A percentile compares a stretch with the other conserved stretches of the same genome.
Evolutionary conservation across 1,284 basidiomycete species (phyloP).

Genomic region (Ganoderma resinaceum): DNA sequence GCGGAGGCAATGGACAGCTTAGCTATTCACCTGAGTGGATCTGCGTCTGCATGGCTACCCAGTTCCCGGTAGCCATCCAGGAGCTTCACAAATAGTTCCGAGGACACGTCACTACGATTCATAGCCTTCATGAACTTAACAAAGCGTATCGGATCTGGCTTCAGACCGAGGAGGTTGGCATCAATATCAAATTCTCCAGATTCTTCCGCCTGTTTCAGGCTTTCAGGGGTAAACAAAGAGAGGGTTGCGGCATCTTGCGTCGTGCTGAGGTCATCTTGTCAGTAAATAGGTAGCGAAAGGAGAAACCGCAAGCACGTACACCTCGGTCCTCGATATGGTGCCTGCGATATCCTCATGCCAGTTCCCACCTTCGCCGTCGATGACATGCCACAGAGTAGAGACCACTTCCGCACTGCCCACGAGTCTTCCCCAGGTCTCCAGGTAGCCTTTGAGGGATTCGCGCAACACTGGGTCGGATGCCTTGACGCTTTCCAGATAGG

Average conservation of each 20-base stretch:
- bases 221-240: conserved; percentile 59
- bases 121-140: conserved; percentile 69
- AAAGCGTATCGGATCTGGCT: conserved; percentile 76
- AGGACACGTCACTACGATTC: conserved; percentile 72
- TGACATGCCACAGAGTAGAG: conserved; percentile 65
- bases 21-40: conserved; percentile 60
- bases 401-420: conserved; percentile 59
- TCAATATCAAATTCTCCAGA: conserved; percentile 56
- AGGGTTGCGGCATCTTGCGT: conserved; percentile 40
- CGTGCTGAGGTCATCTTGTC: neutral
- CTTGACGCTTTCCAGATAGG: conserved; percentile 57
- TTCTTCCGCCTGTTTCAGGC: conserved; percentile 49
- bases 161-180: conserved; percentile 68
- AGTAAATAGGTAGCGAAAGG: neutral
- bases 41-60: conserved; percentile 49
- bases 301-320: conserved; percentile 41
- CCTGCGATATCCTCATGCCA: conserved; percentile 67
- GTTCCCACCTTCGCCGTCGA: conserved; percentile 58
- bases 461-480: conserved; percentile 68
- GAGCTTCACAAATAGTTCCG: conserved; percentile 75
- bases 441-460: conserved; percentile 62
- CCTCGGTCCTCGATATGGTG: conserved; percentile 49
- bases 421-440: conserved; percentile 79
- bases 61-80: conserved; percentile 73
- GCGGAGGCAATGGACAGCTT: conserved; percentile 2